Percentiles rank a stretch among this genome's conserved stretches.
These are phyloP conservation scores for Penicillium sp. DNA, from an alignment of 2,329 filamentous ascomycete species.

Conservation along the genomic window DNA sequence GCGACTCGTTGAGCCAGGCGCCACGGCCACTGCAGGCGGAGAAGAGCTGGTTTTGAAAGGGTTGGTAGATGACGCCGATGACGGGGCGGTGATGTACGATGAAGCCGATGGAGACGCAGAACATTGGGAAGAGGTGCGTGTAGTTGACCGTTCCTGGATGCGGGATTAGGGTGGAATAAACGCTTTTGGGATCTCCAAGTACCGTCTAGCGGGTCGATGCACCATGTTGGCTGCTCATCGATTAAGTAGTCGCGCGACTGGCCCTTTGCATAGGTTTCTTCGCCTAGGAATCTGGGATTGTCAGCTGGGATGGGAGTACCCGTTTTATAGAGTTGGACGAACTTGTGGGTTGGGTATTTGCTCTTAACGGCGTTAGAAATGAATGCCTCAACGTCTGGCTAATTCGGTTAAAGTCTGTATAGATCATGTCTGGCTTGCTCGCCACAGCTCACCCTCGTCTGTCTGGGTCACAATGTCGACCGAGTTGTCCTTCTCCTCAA, in stretches of 20 bases:
- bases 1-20: conserved; percentile 64
- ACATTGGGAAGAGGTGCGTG: conserved; percentile 75
- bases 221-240: conserved; percentile 62
- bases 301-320: neutral
- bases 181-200: conserved; percentile 1
- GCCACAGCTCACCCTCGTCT: conserved; percentile 57
- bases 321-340: conserved; percentile 26
- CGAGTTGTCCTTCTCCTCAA: conserved; percentile 66
- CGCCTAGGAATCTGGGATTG: conserved; percentile 62
- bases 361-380: conserved; percentile 57
- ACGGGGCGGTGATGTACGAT: conserved; percentile 56
- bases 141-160: conserved; percentile 65
- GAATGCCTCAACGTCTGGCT: conserved; percentile 65
- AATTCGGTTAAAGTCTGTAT: conserved; percentile 1
- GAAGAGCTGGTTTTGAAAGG: conserved; percentile 65
- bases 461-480: conserved; percentile 76
- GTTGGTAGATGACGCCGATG: conserved; percentile 68
- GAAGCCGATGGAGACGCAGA: conserved; percentile 72
- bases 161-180: neutral
- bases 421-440: neutral
- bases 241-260: conserved; percentile 65
- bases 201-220: conserved; percentile 71
- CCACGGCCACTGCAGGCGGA: conserved; percentile 62
- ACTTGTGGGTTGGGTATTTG: conserved; percentile 65
- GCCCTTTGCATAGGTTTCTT: conserved; percentile 69